These are phyloP conservation scores for Gastrolobium villosum DNA, from an alignment of 306 rosid species.

Conservation along the genomic window DNA sequence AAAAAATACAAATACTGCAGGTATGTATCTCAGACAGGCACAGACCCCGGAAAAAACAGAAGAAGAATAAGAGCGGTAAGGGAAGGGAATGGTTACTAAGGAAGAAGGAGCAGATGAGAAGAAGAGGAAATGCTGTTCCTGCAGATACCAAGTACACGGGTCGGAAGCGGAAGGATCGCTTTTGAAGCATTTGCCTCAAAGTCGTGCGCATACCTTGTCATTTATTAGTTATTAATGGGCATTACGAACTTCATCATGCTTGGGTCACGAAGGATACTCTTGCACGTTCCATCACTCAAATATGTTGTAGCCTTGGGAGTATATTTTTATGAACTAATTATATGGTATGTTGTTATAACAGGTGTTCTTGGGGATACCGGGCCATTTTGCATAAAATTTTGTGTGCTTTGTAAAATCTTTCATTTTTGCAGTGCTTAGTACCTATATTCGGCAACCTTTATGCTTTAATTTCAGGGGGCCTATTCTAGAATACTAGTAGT, in stretches of 20 bases:
- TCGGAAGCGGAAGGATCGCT: conserved; percentile 85
- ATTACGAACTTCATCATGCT: neutral
- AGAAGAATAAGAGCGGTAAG: conserved; percentile 64
- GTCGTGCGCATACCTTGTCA: conserved; percentile 3
- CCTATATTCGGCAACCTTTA: neutral
- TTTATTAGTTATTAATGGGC: conserved; percentile 22
- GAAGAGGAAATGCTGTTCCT: conserved; percentile 85
- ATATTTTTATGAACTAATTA: neutral
- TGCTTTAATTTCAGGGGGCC: neutral
- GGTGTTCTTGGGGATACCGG: neutral
- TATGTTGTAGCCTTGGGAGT: neutral
- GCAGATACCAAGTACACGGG: conserved; percentile 81
- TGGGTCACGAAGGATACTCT: neutral
- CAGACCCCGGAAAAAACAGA: conserved; percentile 81
- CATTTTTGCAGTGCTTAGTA: neutral
- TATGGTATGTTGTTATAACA: neutral
- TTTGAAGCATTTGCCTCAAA: conserved; percentile 52
- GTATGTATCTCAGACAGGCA: conserved; percentile 78
- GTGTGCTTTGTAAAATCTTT: neutral
- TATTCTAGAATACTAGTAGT: neutral
- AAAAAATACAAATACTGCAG: conserved; percentile 53
- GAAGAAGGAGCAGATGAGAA: conserved; percentile 93
- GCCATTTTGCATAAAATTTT: neutral
- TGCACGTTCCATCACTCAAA: conserved; percentile 23
- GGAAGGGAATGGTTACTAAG: conserved; percentile 87